phyloP scores from a whole-genome alignment of 345 rosid species.

The Syzygium aromaticum region DNA sequence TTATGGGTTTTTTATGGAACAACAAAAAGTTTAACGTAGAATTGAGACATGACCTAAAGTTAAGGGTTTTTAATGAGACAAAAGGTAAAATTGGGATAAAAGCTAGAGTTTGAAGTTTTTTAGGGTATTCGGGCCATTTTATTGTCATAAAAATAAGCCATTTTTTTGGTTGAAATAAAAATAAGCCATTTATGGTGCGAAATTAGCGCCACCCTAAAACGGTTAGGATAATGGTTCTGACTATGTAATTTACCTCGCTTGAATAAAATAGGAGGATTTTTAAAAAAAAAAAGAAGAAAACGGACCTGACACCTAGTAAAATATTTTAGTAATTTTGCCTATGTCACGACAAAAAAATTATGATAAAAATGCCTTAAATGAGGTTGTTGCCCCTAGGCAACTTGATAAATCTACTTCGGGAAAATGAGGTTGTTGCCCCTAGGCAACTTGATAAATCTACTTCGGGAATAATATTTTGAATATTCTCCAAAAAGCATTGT shows the following conservation, averaged over 20 bases:
- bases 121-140: no score
- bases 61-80: no score
- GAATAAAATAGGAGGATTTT: not conserved
- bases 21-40: no score
- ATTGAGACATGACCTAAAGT: no score
- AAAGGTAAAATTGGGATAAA: no score
- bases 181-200: no score
- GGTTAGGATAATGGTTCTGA: no score
- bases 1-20: no score
- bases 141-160: no score
- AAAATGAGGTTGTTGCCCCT: not conserved
- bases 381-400: not conserved
- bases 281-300: not conserved
- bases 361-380: not conserved
- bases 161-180: no score
- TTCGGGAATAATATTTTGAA: not conserved
- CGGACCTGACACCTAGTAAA: not conserved
- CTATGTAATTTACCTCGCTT: not conserved
- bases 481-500: not conserved
- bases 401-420: not conserved
- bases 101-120: no score
- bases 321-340: not conserved
- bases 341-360: not conserved
- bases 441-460: not conserved
- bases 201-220: no score